Base-by-base conservation (phyloP, 257 asterid genomes). In the Solanum paucissectum region DNA sequence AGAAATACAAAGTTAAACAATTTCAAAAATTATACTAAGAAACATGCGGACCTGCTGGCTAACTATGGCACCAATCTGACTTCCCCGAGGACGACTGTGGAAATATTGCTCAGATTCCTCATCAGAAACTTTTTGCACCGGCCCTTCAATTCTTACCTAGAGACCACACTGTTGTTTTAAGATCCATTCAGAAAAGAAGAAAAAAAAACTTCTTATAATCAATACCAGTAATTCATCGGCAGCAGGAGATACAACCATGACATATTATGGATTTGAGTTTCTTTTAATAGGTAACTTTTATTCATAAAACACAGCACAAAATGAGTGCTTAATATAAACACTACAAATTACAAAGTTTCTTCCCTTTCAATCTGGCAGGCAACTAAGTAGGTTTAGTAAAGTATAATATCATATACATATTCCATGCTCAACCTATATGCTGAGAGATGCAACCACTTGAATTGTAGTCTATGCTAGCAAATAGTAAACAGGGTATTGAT, bases 71-170 rank as follows among this genome's bases (percentile, higher is more conserved):
- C 90, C 94, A 82, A 92, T 88, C 92, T 92, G 93, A 89, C 91
- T 91, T 77, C 92, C 92, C 20, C 88, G 91, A 58, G 93, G 94
- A 76, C 94, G 93, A 25, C 94, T 90, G 38, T 89, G 92, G 55
- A 92, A 92, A 89, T 90, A 92, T 33, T 88, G 90, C 77, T 90
- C 92, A 89, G 94, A 90, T 79, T 90, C 94, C 75, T 87, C 91
- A 71, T 91, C 94, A 46, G 94, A 89, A 29, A 92, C 93, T 84
- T 91, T 92, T 87, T 81, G 86, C 85, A 92, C 94, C 40, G 90
- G 64, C n/a, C 94, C 94, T 90, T 91, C 93, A 16, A 92, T 87
- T 92, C 94, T 90, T 55, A 92, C 93, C 94, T 92, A 86, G 69
- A 87, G 71, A 27, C 83, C 86, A 71, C 32, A 69, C 16, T 12